Percentiles rank a stretch among this genome's conserved stretches.
Evolutionary conservation across 345 rosid species (phyloP).

Genomic region (Bruguiera sexangula): DNA sequence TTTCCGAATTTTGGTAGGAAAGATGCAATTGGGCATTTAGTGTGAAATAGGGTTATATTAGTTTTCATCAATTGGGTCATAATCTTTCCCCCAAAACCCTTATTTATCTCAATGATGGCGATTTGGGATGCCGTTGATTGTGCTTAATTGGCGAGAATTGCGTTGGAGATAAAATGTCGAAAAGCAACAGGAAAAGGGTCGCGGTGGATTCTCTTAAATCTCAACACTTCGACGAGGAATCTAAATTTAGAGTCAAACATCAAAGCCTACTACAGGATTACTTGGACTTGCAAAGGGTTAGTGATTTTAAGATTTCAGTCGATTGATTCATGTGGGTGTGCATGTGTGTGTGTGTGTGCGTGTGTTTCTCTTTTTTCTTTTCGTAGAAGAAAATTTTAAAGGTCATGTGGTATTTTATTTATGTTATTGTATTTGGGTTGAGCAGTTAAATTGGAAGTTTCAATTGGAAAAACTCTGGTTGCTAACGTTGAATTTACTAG

Average conservation of each 20-base stretch:
- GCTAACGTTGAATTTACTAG: neutral
- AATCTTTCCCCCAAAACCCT: neutral
- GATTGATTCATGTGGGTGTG: neutral
- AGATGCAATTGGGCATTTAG: constrained; percentile 2
- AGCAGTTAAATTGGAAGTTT: neutral
- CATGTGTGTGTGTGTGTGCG: neutral
- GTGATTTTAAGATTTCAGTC: neutral
- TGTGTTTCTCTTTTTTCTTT: neutral
- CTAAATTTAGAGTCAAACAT: constrained; percentile 22
- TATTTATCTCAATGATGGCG: neutral
- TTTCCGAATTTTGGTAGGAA: neutral
- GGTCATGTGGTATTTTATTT: no score
- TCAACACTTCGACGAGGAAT: constrained; percentile 17
- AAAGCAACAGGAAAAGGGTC: constrained; percentile 29
- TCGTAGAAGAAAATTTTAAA: no score
- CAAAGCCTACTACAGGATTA: constrained; percentile 34
- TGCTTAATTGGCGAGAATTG: constrained; percentile 1
- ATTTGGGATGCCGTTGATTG: neutral
- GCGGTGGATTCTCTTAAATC: constrained; percentile 12
- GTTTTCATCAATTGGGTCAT: neutral
- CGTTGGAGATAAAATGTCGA: constrained; percentile 16
- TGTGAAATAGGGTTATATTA: neutral
- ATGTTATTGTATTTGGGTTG: no score
- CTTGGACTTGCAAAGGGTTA: constrained; percentile 40
- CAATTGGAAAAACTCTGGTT: neutral